phyloP scores from a whole-genome alignment of 805 yeast genomes.

The Kockiozyma suomiensis region DNA sequence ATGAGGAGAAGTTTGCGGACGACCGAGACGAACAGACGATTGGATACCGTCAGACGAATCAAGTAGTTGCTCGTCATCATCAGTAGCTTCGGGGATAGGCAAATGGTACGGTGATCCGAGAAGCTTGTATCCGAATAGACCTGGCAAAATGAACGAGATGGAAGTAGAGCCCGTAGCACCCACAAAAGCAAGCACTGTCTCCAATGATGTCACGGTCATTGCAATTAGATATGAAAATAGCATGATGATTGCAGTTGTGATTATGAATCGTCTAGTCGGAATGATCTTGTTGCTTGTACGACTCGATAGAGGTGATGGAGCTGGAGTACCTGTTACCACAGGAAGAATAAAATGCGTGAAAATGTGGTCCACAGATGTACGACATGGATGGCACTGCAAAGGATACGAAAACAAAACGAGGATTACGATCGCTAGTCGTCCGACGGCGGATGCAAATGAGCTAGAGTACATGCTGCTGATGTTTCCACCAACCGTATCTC shows the following conservation, averaged over 20 bases:
- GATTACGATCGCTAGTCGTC: conserved; percentile 76
- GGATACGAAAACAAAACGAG: conserved; percentile 86
- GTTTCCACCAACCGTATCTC: conserved; percentile 76
- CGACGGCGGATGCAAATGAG: conserved; percentile 68
- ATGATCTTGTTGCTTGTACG: conserved; percentile 36
- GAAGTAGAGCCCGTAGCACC: conserved; percentile 95
- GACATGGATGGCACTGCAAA: conserved; percentile 85
- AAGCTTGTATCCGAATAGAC: conserved; percentile 76
- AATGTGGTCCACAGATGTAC: conserved; percentile 80
- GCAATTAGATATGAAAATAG: conserved; percentile 65
- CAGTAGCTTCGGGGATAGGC: conserved; percentile 18
- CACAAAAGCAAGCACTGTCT: conserved; percentile 79
- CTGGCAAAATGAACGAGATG: conserved; percentile 88
- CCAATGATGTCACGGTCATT: conserved; percentile 68
- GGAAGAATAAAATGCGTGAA: conserved; percentile 17
- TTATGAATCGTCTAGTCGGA: conserved; percentile 40
- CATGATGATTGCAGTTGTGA: conserved; percentile 52
- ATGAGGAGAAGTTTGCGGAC: not conserved
- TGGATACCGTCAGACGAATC: conserved; percentile 14
- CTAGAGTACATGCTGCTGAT: conserved; percentile 76
- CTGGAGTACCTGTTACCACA: not conserved
- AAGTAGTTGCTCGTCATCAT: conserved; percentile 19
- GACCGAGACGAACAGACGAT: conserved; percentile 9
- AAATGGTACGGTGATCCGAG: conserved; percentile 47
- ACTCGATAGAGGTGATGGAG: conserved; percentile 45